Evolutionary conservation across 108 stramenopile species (phyloP).

Genomic region (Schizochytrium sp.): DNA sequence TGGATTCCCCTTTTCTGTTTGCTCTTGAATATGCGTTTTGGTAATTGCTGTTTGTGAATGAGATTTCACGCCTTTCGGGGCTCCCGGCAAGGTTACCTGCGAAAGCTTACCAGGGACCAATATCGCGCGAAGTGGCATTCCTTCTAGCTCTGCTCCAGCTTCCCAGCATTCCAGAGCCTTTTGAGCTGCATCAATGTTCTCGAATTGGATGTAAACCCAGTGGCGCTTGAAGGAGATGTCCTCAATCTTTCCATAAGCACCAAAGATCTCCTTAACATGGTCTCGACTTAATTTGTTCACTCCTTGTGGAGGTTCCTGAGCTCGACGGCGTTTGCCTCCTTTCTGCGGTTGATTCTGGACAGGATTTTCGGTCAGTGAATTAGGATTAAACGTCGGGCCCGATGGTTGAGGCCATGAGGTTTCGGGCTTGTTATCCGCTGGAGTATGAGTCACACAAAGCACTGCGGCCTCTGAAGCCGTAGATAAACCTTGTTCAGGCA

Average conservation of each 20-base stretch:
- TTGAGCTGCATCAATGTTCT: not conserved
- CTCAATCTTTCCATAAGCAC: not conserved
- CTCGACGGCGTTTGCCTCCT: not conserved
- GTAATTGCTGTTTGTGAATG: not conserved
- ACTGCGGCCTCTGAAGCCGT: not conserved
- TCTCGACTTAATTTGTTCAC: not conserved
- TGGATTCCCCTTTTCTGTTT: too few relatives aligned
- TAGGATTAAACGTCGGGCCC: not conserved
- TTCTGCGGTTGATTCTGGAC: not conserved
- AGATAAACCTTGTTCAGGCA: too few relatives aligned
- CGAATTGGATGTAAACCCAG: conserved; percentile 1
- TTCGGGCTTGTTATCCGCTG: not conserved
- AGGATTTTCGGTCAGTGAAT: not conserved
- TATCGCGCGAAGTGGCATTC: not conserved
- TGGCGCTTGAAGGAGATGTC: not conserved
- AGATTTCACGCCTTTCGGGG: not conserved
- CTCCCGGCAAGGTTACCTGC: not conserved
- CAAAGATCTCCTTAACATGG: not conserved
- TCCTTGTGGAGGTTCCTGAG: not conserved
- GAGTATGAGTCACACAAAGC: conserved; percentile 11
- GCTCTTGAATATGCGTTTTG: not conserved
- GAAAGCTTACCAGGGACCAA: not conserved
- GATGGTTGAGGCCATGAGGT: not conserved
- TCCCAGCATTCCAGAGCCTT: conserved; percentile 24
- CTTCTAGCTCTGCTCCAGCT: not conserved